Evolutionary conservation across 2,329 filamentous ascomycete species (phyloP).

Genomic region (Hymenoscyphus salicellus): DNA sequence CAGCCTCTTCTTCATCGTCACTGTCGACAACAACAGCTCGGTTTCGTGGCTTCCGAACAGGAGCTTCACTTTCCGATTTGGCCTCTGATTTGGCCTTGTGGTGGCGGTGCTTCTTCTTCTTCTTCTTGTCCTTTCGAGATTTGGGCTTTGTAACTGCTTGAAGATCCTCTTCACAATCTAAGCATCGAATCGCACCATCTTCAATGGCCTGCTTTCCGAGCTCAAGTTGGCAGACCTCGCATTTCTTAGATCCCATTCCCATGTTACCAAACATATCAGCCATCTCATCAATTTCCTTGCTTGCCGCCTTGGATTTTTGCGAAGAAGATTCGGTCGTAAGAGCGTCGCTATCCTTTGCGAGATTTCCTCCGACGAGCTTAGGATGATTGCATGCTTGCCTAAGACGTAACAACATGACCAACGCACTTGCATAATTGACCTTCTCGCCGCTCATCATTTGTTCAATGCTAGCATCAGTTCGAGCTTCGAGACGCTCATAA

Average conservation of each 20-base stretch:
- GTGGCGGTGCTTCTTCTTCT: conserved; percentile 36
- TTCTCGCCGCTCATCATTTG: conserved; percentile 80
- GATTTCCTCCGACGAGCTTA: conserved; percentile 77
- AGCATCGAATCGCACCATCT: conserved; percentile 58
- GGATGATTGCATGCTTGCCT: conserved; percentile 95
- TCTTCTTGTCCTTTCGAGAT: conserved; percentile 40
- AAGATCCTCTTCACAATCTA: conserved; percentile 69
- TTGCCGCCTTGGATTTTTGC: conserved; percentile 45
- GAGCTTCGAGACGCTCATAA: conserved; percentile 77
- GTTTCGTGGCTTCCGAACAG: conserved; percentile 50
- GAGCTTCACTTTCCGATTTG: conserved; percentile 32
- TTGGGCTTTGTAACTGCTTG: conserved; percentile 41
- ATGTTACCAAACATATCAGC: conserved; percentile 84
- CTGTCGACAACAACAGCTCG: conserved; percentile 62
- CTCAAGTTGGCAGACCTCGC: conserved; percentile 35
- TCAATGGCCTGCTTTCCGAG: conserved; percentile 31
- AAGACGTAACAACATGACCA: conserved; percentile 85
- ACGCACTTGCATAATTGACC: conserved; percentile 87
- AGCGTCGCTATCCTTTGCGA: conserved; percentile 84
- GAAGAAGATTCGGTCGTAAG: conserved; percentile 59
- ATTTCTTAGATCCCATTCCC: conserved; percentile 44
- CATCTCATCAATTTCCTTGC: conserved; percentile 69
- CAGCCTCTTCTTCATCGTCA: conserved; percentile 54
- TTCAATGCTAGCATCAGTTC: conserved; percentile 82
- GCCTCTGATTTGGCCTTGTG: conserved; percentile 26